phyloP scores from a whole-genome alignment of 371 early-diverging fungal genomes.

The Rozella allomycis region DNA sequence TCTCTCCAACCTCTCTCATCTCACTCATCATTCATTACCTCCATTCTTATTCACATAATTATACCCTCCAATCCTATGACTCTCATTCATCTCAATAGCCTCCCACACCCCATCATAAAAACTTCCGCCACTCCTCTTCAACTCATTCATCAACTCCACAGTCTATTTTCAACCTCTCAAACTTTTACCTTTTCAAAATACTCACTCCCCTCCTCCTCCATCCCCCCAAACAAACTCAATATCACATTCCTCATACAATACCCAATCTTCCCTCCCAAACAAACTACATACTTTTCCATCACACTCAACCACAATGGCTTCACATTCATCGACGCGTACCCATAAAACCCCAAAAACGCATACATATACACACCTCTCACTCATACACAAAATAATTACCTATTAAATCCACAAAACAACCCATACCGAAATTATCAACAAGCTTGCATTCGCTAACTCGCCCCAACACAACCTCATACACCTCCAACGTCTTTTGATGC shows the following conservation, averaged over 20 bases:
- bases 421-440: background rate
- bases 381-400: conserved; percentile 1
- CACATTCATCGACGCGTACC: background rate
- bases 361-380: conserved; percentile 25
- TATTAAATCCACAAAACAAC: background rate
- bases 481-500: conserved; percentile 84
- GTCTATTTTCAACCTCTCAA: too few relatives aligned
- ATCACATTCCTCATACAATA: conserved; percentile 57
- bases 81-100: too few relatives aligned
- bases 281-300: background rate
- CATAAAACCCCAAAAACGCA: background rate
- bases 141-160: too few relatives aligned
- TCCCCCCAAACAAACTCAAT: conserved; percentile 54
- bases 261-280: conserved; percentile 33
- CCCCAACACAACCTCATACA: conserved; percentile 67
- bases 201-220: conserved; percentile 80
- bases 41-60: too few relatives aligned
- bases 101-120: too few relatives aligned
- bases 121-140: too few relatives aligned
- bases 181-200: conserved; percentile 44
- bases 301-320: background rate
- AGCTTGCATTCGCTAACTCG: conserved; percentile 42
- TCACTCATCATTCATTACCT: too few relatives aligned
- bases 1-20: too few relatives aligned
- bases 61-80: too few relatives aligned